Evolutionary conservation across 345 rosid species (phyloP).

Genomic region (Gossypium rotundifolium): DNA sequence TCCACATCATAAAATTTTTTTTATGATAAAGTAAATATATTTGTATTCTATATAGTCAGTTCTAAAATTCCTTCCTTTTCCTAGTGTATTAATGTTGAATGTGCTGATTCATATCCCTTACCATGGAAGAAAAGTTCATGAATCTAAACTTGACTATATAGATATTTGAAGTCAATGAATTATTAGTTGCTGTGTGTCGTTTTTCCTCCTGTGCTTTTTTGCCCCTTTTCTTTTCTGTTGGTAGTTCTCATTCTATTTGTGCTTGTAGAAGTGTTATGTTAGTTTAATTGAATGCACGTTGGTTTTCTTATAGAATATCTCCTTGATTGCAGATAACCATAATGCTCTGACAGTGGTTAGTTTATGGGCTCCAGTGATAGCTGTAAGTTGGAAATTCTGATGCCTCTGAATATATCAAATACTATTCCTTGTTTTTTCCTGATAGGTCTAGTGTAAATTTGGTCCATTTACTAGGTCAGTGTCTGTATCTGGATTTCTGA

Average conservation of each 20-base stretch:
- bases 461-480: neutral
- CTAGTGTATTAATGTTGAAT: neutral
- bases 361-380: slow-evolving; percentile 90
- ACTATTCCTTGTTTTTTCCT: neutral
- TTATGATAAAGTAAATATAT: neutral
- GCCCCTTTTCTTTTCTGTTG: neutral
- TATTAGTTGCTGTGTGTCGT: neutral
- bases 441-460: neutral
- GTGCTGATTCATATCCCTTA: neutral
- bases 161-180: neutral
- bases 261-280: neutral
- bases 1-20: neutral
- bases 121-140: neutral
- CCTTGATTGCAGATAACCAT: slow-evolving; percentile 79
- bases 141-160: neutral
- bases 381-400: slow-evolving; percentile 55
- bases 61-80: neutral
- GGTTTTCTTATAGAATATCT: neutral
- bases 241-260: neutral
- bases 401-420: neutral
- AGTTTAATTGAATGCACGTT: neutral
- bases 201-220: neutral
- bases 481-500: neutral
- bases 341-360: slow-evolving; percentile 74
- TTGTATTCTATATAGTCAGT: neutral